Conservation (phyloP, 164 flowering plant genomes). For the Tetrastigma voinierianum region DNA sequence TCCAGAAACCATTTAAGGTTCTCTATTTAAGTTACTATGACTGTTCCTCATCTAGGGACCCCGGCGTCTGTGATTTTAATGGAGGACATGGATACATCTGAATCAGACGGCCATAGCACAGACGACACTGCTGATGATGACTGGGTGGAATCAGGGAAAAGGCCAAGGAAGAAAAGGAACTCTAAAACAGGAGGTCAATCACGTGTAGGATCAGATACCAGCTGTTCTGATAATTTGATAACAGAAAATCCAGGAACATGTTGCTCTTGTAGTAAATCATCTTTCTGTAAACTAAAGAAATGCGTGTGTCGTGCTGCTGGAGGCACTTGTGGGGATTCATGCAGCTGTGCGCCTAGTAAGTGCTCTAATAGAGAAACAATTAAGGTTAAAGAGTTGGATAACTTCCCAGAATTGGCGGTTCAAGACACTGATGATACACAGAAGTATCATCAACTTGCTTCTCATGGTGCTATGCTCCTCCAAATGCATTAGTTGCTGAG, state of each 20-base stretch:
- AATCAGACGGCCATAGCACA: conserved; percentile 48
- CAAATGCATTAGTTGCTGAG: conserved; percentile 59
- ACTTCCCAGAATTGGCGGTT: conserved; percentile 13
- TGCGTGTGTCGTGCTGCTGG: conserved; percentile 67
- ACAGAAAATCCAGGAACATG: conserved; percentile 33
- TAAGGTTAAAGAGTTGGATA: conserved; percentile 11
- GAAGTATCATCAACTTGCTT: conserved; percentile 16
- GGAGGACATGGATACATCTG: conserved; percentile 95
- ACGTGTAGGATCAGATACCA: background rate
- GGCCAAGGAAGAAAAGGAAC: conserved; percentile 30
- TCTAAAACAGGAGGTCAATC: conserved; percentile 27
- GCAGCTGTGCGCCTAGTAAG: conserved; percentile 52
- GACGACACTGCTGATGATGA: conserved; percentile 22
- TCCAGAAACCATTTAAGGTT: too few relatives aligned
- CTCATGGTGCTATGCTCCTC: conserved; percentile 78
- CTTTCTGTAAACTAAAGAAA: conserved; percentile 69
- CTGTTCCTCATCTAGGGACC: conserved; percentile 30
- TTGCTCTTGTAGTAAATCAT: conserved; percentile 60
- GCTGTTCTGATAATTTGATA: conserved; percentile 12
- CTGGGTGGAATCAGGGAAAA: conserved; percentile 42
- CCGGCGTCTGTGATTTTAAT: conserved; percentile 46
- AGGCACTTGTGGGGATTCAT: conserved; percentile 50
- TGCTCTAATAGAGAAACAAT: conserved; percentile 59
- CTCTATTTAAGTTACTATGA: too few relatives aligned
- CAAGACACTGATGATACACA: conserved; percentile 6